Percentiles rank a stretch among this genome's conserved stretches.
phyloP scores from a whole-genome alignment of 352 stramenopile species.

The Globisporangium rhizosaccharum region DNA sequence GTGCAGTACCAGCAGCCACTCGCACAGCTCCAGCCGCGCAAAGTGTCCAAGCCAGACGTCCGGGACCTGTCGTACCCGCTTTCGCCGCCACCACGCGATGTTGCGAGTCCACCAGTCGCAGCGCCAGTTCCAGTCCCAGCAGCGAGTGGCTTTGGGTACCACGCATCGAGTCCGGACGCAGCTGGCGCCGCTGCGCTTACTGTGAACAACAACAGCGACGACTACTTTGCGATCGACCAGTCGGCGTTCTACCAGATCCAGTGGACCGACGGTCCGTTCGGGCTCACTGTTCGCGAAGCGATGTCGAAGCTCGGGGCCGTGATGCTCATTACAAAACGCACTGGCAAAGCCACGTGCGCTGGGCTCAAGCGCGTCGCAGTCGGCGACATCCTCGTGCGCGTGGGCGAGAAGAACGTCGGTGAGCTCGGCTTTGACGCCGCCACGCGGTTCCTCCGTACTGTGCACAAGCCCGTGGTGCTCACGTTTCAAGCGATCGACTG shows the following conservation, averaged over 20 bases:
- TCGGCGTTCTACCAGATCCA: slow-evolving; percentile 73
- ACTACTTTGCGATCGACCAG: slow-evolving; percentile 61
- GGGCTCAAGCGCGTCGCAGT: slow-evolving; percentile 68
- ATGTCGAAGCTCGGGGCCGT: slow-evolving; percentile 59
- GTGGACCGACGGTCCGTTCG: slow-evolving; percentile 79
- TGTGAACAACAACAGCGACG: slow-evolving; percentile 28
- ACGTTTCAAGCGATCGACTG: slow-evolving; percentile 78
- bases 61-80: slow-evolving; percentile 3
- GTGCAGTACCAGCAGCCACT: neutral
- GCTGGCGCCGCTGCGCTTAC: slow-evolving; percentile 6
- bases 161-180: neutral
- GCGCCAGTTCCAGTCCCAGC: neutral
- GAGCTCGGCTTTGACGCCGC: slow-evolving; percentile 71
- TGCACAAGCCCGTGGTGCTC: slow-evolving; percentile 67
- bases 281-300: slow-evolving; percentile 74
- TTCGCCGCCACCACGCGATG: neutral
- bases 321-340: slow-evolving; percentile 78
- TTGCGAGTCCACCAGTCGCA: slow-evolving; percentile 1
- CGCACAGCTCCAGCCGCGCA: neutral
- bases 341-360: slow-evolving; percentile 68
- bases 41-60: slow-evolving; percentile 10
- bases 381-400: slow-evolving; percentile 71
- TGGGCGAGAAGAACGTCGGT: slow-evolving; percentile 64
- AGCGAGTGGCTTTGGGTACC: slow-evolving; percentile 3
- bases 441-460: slow-evolving; percentile 65